Conservation (phyloP, 345 rosid genomes). For the Eucalyptus sp. region DNA sequence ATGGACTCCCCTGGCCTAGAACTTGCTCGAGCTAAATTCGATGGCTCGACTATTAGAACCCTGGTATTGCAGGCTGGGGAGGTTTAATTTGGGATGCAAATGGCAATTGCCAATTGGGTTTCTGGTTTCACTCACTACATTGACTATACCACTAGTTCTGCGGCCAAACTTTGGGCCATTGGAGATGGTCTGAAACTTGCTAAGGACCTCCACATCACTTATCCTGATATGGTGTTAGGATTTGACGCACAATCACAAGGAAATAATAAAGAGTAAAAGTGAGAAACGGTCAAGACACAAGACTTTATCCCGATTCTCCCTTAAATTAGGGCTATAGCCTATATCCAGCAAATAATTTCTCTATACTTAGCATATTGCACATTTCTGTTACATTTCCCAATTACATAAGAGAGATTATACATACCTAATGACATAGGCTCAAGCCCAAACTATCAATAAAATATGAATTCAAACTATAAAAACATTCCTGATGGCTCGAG, state of each 20-base stretch:
- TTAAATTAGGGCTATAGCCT: too few species aligned
- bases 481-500: accelerated
- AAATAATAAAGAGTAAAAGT: too few species aligned
- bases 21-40: background rate
- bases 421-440: too few species aligned
- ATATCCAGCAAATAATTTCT: too few species aligned
- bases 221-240: background rate
- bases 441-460: too few species aligned
- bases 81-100: background rate
- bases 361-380: too few species aligned
- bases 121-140: background rate
- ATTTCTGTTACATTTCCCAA: too few species aligned
- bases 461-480: too few species aligned
- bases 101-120: background rate
- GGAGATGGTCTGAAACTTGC: background rate
- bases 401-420: too few species aligned
- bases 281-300: accelerated
- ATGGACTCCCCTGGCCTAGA: background rate
- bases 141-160: background rate
- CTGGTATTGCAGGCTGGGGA: background rate
- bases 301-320: too few species aligned
- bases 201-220: background rate
- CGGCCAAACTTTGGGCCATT: background rate
- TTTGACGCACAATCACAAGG: accelerated
- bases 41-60: background rate